Evolutionary conservation across 306 rosid genomes (phyloP).

Genomic region (Luffa aegyptiaca): DNA sequence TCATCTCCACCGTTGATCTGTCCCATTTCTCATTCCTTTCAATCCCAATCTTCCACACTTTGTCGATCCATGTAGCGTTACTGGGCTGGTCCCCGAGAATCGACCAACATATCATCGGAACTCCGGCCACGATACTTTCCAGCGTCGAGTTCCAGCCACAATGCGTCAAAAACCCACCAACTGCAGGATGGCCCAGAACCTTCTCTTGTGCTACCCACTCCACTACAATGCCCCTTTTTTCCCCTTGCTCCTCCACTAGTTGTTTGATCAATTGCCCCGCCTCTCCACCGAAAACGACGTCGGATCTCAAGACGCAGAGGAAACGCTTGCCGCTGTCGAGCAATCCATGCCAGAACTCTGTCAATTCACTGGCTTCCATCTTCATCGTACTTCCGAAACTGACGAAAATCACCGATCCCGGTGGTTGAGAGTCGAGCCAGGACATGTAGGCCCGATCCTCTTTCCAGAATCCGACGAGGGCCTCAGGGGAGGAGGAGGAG

Average conservation of each 20-base stretch:
- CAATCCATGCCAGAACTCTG: constrained; percentile 52
- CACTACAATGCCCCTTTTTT: constrained; percentile 16
- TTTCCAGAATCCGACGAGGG: neutral
- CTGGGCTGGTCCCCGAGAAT: constrained; percentile 11
- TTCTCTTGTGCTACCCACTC: constrained; percentile 46
- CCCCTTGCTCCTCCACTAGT: constrained; percentile 19
- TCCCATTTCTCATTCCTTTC: constrained; percentile 23
- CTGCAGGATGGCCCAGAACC: constrained; percentile 30
- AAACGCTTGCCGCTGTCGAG: constrained; percentile 31
- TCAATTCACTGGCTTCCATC: neutral
- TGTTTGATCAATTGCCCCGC: neutral
- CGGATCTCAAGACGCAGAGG: constrained; percentile 43
- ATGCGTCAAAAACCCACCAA: constrained; percentile 37
- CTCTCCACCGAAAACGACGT: neutral
- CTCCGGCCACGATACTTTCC: constrained; percentile 17
- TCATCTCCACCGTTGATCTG: constrained; percentile 6
- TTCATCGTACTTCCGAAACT: constrained; percentile 33
- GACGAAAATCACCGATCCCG: constrained; percentile 28
- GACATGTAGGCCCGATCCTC: constrained; percentile 26
- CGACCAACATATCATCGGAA: constrained; percentile 20
- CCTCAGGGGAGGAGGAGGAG: too few species aligned
- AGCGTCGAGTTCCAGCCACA: neutral
- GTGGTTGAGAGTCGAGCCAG: constrained; percentile 39
- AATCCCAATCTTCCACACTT: constrained; percentile 25
- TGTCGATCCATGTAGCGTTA: constrained; percentile 13